Conservation (phyloP, 2,329 filamentous ascomycete genomes). For the Hypoxylon sp. region DNA sequence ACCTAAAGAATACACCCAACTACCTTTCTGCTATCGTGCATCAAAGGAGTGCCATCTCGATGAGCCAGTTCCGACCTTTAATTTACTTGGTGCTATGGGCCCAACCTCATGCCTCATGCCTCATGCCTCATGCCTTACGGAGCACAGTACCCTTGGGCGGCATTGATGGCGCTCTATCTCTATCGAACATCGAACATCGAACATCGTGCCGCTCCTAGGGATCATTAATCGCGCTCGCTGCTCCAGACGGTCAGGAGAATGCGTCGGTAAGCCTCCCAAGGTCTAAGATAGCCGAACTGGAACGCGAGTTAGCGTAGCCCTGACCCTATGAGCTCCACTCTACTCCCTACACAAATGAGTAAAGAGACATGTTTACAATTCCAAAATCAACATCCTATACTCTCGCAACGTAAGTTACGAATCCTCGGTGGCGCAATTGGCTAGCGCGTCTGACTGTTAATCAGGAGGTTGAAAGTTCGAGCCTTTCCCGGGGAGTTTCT, state of each 20-base stretch:
- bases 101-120: too few relatives aligned
- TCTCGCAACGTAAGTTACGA: background rate
- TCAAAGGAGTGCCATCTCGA: background rate
- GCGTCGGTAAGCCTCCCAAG: background rate
- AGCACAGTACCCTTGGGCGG: background rate
- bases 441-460: slow-evolving; percentile 7
- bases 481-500: slow-evolving; percentile 32
- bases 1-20: too few relatives aligned
- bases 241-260: background rate
- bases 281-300: background rate
- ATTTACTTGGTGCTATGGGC: too few relatives aligned
- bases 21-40: too few relatives aligned
- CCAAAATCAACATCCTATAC: too few relatives aligned
- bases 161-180: background rate
- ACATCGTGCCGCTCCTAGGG: background rate
- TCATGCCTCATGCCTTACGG: background rate
- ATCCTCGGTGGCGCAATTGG: slow-evolving; percentile 6
- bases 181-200: background rate
- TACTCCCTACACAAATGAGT: background rate
- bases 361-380: background rate
- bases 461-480: slow-evolving; percentile 38
- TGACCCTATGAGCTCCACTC: slow-evolving; percentile 2
- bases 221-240: background rate
- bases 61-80: background rate
- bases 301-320: background rate